Percentiles rank a stretch among this genome's conserved stretches.
Evolutionary conservation across 2,329 filamentous ascomycete species (phyloP).

Genomic region (Verticillium alfalfae): DNA sequence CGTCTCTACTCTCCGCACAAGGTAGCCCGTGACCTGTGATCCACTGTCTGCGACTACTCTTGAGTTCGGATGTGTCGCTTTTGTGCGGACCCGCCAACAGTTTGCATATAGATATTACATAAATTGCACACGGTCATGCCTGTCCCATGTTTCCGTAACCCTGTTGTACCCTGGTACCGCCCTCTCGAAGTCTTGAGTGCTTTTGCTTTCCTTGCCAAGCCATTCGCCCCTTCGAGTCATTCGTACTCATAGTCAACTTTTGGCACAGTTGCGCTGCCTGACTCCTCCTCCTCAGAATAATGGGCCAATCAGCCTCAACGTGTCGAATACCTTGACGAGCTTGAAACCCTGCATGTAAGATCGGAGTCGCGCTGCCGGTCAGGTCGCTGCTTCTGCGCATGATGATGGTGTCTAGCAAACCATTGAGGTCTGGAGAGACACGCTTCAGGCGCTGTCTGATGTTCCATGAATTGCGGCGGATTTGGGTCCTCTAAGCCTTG

Average conservation of each 20-base stretch:
- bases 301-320: background rate
- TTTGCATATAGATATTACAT: background rate
- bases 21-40: background rate
- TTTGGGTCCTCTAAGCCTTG: conserved; percentile 18
- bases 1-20: background rate
- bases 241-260: background rate
- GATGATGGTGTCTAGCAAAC: background rate
- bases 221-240: background rate
- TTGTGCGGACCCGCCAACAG: background rate
- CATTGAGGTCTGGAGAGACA: background rate
- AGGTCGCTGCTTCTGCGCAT: background rate
- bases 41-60: background rate
- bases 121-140: background rate
- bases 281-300: background rate
- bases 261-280: background rate
- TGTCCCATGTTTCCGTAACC: background rate
- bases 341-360: background rate
- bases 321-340: background rate
- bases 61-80: background rate
- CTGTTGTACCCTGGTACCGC: background rate
- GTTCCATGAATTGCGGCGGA: background rate
- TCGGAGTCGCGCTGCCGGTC: background rate
- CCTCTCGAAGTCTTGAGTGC: background rate
- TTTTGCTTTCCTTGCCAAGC: background rate
- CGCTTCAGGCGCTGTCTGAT: background rate